phyloP scores from a whole-genome alignment of 129 eudicot species.

The Gnaphalium uliginosum region DNA sequence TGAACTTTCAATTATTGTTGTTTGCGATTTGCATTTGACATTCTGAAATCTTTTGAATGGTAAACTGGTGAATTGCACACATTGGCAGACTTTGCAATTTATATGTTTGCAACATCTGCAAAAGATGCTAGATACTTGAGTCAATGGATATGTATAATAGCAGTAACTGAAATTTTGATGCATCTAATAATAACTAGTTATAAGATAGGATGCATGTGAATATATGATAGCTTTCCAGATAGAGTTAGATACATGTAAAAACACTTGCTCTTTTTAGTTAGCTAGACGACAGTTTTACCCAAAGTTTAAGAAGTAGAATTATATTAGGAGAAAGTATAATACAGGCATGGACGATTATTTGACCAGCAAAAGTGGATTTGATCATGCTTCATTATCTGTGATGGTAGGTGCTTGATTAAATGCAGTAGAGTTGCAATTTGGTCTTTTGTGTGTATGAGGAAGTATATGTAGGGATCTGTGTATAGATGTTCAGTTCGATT shows the following conservation, averaged over 20 bases:
- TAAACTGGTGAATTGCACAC: too few relatives aligned
- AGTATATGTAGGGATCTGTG: not conserved
- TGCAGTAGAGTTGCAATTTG: not conserved
- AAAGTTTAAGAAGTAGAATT: not conserved
- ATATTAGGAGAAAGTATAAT: not conserved
- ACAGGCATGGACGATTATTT: not conserved
- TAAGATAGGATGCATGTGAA: too few relatives aligned
- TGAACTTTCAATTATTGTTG: too few relatives aligned
- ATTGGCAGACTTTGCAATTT: too few relatives aligned
- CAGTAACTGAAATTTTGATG: not conserved
- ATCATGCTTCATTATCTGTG: not conserved
- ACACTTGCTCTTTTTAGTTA: not conserved
- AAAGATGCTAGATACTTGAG: not conserved
- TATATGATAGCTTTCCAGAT: not conserved
- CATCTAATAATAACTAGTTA: too few relatives aligned
- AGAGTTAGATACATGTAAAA: not conserved
- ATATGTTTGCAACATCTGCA: not conserved
- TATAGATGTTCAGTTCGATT: slow-evolving; percentile 8
- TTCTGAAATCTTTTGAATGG: too few relatives aligned
- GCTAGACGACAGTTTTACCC: not conserved
- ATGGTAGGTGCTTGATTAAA: not conserved
- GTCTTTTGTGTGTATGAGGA: not conserved
- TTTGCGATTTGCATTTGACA: not conserved
- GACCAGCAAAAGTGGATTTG: not conserved
- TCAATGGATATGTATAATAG: not conserved